Evolutionary conservation across 192 early-diverging fungal species (phyloP), one percentile per base, ranked within the genome.

Genomic region (Coemansia sp.): DNA sequence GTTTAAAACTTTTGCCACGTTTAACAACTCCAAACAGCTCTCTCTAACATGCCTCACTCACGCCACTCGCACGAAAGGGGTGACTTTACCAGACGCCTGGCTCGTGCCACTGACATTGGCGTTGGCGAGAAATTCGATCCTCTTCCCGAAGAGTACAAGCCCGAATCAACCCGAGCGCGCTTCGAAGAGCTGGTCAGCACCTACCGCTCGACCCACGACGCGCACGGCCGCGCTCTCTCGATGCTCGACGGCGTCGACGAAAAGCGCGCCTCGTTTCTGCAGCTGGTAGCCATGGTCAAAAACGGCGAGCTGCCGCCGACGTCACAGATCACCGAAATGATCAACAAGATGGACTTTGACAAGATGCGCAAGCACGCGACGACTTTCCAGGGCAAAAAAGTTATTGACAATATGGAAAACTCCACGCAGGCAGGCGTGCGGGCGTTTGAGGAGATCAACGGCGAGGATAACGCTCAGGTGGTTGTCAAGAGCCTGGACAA

Each of bases 121-220:
- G 67, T 67, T 7, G 67, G 73, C 41, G 60, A 60, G 10, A 45
- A 45, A 5, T 67, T 67, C 51, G 47, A 18, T 12, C 64, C 73
- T 0, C 49, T 77, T 47, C 34, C 6, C 39, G 73, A 77, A 34
- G 27, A 59, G 13, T 77, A 57, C 52, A 77, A 77, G 60, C 57
- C 64, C 17, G 42, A 27, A 17, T 77, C 73, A 1, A 77, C 73
- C 2, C 64, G 73, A 1, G 73, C 73, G 15, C 73, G 67, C 27
- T 77, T 77, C 25, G 73, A 77, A 21, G 73, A 77, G 67, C 73
- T 77, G 10, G 67, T 54, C 53, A 55, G 34, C 38, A 69, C 67
- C n/a, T 77, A 77, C 49, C 67, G 73, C 59, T 62, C 24, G 37
- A 48, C 67, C 21, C 42, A 66, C 14, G 73, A 66, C 57, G 21